Base-by-base conservation (phyloP, 2,329 filamentous ascomycete genomes). In the Ophiocordyceps camponoti-leonardi region DNA sequence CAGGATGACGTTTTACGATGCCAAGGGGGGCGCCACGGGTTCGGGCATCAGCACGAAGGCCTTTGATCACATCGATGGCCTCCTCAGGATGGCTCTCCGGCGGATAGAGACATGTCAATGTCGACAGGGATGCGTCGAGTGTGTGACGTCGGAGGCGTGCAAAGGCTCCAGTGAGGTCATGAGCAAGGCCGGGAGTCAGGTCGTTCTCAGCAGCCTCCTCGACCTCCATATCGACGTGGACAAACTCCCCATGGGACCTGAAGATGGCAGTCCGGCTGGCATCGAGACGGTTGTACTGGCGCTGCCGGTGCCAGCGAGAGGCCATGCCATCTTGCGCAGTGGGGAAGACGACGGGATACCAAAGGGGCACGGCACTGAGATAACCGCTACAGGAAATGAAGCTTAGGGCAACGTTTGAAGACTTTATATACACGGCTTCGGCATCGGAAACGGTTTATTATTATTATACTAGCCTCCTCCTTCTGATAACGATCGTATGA, bases 1-100 rank as follows among this genome's bases (percentile, higher is more conserved):
- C 0, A 70, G 92, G 1, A 64, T 98, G 43, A 94, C 86, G 0
- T 94, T 98, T 56, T 98, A 96, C 62, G 92, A 96, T 59, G 82
- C 86, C 3, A 94, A 94, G 62, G 92, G 92, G 8, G 90, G 90
- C 0, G 73, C 83, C 0, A 75, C 77, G 41, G 90, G 90, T 0
- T 83, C 78, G 0, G 92, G 92, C 0, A 93, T 95, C 53, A 86
- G 83, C 49, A 84, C 82, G 37, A 95, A 94, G 58, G 90, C 87
- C 0, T 96, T 96, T 56, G 90, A 96, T 55, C 93, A 94, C 56
- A 71, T 94, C 19, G 86, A 94, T 55, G 60, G 82, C 31, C 66
- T 96, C 31, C 71, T 96, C 1, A 67, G 67, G 19, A 81, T 88
- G 56, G 90, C 88, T 0, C 72, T 92, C 35, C 70, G 77, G 47